A percentile compares a stretch with the other conserved stretches of the same genome.
Conservation (phyloP, 148 eudicot genomes). For the Oxyria digyna region DNA sequence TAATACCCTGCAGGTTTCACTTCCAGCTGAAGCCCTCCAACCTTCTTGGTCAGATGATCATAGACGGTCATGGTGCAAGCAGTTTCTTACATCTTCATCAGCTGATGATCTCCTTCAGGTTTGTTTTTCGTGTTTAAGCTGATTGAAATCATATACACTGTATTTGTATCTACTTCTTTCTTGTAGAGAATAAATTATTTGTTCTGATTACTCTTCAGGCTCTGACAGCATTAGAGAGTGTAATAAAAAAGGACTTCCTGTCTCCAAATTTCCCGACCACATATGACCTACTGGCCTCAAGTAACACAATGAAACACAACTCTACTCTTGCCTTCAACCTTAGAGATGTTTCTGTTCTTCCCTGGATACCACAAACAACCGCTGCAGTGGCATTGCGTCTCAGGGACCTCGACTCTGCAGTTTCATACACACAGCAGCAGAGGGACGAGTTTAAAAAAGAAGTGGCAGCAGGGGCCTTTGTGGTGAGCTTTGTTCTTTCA, state of each 20-base stretch:
- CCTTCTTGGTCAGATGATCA: conserved; percentile 55
- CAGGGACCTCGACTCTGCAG: conserved; percentile 72
- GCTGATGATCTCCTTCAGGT: conserved; percentile 79
- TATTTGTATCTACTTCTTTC: neutral
- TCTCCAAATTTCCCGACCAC: conserved; percentile 51
- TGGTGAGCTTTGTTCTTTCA: conserved; percentile 51
- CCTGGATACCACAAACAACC: conserved; percentile 83
- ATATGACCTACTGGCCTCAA: conserved; percentile 32
- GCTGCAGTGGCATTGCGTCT: conserved; percentile 77
- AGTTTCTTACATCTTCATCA: conserved; percentile 41
- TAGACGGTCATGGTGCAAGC: conserved; percentile 57
- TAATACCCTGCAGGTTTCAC: conserved; percentile 35
- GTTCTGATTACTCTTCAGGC: conserved; percentile 40
- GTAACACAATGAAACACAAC: conserved; percentile 19
- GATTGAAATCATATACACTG: too few relatives aligned
- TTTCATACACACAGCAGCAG: conserved; percentile 40
- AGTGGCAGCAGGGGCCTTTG: conserved; percentile 27
- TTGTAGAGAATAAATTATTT: too few relatives aligned
- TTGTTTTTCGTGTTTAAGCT: conserved; percentile 1
- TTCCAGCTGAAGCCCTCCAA: conserved; percentile 64
- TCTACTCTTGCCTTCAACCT: conserved; percentile 14
- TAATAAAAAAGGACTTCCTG: conserved; percentile 49
- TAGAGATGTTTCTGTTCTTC: conserved; percentile 45
- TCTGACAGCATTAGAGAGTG: conserved; percentile 53
- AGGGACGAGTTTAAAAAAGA: conserved; percentile 31